Conservation (phyloP, 2,329 filamentous ascomycete species). For the Ramularia collo-cygni region DNA sequence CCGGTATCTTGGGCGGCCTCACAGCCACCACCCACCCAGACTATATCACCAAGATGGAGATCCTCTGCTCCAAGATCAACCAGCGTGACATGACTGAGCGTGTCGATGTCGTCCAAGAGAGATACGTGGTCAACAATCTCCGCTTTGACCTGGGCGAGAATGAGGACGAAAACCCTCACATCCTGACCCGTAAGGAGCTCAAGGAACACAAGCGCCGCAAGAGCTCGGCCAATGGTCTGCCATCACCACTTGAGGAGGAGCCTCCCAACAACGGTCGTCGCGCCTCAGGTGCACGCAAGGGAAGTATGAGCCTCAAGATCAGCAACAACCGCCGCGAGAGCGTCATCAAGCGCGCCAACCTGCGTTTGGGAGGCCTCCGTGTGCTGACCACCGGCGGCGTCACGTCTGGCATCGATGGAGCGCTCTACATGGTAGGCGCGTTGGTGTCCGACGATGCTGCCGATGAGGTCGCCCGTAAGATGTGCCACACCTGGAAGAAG, state of each 20-base stretch:
- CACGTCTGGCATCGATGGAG: conserved; percentile 73
- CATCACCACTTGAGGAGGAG: conserved; percentile 26
- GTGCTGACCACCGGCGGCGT: conserved; percentile 76
- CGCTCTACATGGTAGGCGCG: conserved; percentile 77
- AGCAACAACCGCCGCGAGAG: conserved; percentile 70
- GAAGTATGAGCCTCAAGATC: conserved; percentile 73
- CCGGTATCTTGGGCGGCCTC: conserved; percentile 70
- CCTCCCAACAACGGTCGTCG: conserved; percentile 35
- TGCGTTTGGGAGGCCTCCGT: conserved; percentile 61
- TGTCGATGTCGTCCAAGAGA: conserved; percentile 75
- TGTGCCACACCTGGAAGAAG: conserved; percentile 84
- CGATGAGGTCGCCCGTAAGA: conserved; percentile 63
- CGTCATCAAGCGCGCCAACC: conserved; percentile 67
- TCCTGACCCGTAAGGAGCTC: conserved; percentile 59
- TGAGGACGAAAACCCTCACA: conserved; percentile 76
- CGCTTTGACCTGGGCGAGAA: conserved; percentile 74
- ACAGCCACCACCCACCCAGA: conserved; percentile 79
- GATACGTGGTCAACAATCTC: conserved; percentile 87
- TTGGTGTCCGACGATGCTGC: conserved; percentile 72
- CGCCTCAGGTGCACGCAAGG: conserved; percentile 54
- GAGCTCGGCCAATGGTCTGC: conserved; percentile 35
- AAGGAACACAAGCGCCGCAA: conserved; percentile 43
- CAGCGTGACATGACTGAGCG: conserved; percentile 65
- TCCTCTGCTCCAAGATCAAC: conserved; percentile 67
- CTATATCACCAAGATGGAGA: conserved; percentile 73